phyloP scores from a whole-genome alignment of 2,329 filamentous ascomycete species.

The Cladobotryum protrusum region DNA sequence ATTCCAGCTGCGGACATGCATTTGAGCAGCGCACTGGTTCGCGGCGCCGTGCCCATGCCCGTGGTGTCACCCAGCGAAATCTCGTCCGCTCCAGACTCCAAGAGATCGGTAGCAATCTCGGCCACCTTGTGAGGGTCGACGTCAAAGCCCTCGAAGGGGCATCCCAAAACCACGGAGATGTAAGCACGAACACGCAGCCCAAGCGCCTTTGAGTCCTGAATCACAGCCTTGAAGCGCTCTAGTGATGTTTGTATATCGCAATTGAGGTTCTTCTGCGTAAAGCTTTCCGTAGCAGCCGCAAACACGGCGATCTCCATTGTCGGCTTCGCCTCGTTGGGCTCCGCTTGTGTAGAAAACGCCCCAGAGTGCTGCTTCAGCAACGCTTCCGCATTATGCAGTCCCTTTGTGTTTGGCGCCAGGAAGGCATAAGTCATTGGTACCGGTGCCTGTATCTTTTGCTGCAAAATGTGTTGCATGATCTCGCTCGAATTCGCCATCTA shows the following conservation, averaged over 20 bases:
- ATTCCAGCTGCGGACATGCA: slow-evolving; percentile 62
- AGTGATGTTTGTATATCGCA: slow-evolving; percentile 71
- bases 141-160: slow-evolving; percentile 65
- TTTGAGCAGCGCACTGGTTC: slow-evolving; percentile 58
- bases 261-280: slow-evolving; percentile 77
- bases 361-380: slow-evolving; percentile 47
- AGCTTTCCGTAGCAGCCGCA: slow-evolving; percentile 73
- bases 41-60: slow-evolving; percentile 77
- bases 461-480: slow-evolving; percentile 64
- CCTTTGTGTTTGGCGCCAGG: slow-evolving; percentile 71
- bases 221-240: slow-evolving; percentile 62
- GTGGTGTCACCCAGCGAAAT: slow-evolving; percentile 87
- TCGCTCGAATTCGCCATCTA: slow-evolving; percentile 75
- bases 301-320: slow-evolving; percentile 72
- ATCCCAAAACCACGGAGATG: slow-evolving; percentile 74
- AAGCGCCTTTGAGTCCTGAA: slow-evolving; percentile 57
- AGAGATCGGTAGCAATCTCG: slow-evolving; percentile 59
- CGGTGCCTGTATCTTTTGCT: slow-evolving; percentile 47
- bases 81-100: slow-evolving; percentile 86
- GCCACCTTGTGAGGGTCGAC: slow-evolving; percentile 59
- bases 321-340: slow-evolving; percentile 35
- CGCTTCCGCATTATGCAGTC: slow-evolving; percentile 56
- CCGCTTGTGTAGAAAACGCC: slow-evolving; percentile 46
- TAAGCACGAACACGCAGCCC: slow-evolving; percentile 69
- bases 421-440: slow-evolving; percentile 67